Base-by-base conservation (phyloP, 257 asterid genomes). In the Plectranthus barbatus region DNA sequence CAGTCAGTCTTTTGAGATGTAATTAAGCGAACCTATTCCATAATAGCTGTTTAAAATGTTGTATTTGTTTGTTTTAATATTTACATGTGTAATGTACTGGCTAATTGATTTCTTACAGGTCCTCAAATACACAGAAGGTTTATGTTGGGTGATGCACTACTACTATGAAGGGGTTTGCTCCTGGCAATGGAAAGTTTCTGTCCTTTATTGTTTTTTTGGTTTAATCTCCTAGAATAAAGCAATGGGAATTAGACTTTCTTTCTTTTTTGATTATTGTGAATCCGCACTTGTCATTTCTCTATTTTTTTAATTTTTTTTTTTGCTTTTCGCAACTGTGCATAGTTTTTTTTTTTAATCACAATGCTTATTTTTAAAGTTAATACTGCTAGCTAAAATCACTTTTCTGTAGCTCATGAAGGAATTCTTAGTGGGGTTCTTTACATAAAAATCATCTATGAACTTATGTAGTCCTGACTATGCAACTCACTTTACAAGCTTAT, bases 111-210 rank as follows among this genome's bases (percentile, higher is more conserved):
- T 72, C 24, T 48, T 59, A 56, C 84, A 92, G 99, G 99, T 85
- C 65, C 68, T 73, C 67, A 92, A 79, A 77, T 92, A 92, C 79
- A 78, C 88, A 4, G 97, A 92, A 81, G 99, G 99, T 45, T 56
- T 92, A 69, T 92, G 99, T 70, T 89, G 99, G 99, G 99, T 92
- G 68, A 86, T 92, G 97, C 97, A 82, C 76, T 89, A 89, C 72
- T 92, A 89, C 67, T 92, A 89, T 40, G 99, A 92, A 85, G 99
- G 99, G 29, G 97, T 89, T 74, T 83, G 97, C 71, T 92, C 99
- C 61, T 89, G 97, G 99, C 86, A 85, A 55, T 92, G 99, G 99
- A 77, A 86, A 79, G 70, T 60, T 62, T 61, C 52, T 57, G 34
- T 61, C 51, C 69, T 64, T 53, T 64, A 37, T 7, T 37, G n/a